Evolutionary conservation across 352 stramenopile species (phyloP), one percentile per base, ranked within the genome.

Genomic region (Globisporangium yorkense): DNA sequence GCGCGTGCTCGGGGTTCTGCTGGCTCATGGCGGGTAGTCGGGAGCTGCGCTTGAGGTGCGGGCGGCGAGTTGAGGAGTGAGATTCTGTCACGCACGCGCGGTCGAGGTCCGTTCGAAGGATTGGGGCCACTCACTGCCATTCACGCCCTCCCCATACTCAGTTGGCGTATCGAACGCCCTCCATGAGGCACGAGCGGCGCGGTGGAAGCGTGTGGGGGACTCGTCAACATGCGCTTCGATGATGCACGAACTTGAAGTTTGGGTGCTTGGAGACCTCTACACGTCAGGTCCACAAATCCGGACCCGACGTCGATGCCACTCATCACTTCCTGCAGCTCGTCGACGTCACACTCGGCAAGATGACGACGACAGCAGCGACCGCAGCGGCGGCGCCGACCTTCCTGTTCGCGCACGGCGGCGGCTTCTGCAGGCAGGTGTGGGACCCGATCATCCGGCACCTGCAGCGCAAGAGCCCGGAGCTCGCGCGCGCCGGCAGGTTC

Each of bases 401-500:
- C 55, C 66, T 59, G 49, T 79, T 87, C 52, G 66, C 61, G 21
- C 76, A 87, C 58, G 76, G 67, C 45, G 74, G 62, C 7, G 71
- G 76, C 41, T 82, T 84, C 58, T 87, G 76, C 56, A 66, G 66
- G 54, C 59, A 84, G 51, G 62, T 72, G 4, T 87, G 76, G 76
- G 54, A 68, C 31, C 72, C 76, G 0, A 57, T 84, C 31, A 74
- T 74, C 20, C 65, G 59, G 10, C 70, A 66, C 0, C 46, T 87
- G 21, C 60, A 68, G 57, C 31, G 62, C 45, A 67, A 21, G 43
- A 27, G 62, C 54, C 16, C 75, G 48, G 0, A 57, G 45, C 31
- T 78, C 67, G 15, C 67, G 70, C 46, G 74, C 57, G 62, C 65
- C 74, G 12, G 44, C 41, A n/a, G 39, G 18, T 47, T 27, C 43